Evolutionary conservation across 2,329 filamentous ascomycete species (phyloP).

Genomic region (Dendrostoma leiphaemia): DNA sequence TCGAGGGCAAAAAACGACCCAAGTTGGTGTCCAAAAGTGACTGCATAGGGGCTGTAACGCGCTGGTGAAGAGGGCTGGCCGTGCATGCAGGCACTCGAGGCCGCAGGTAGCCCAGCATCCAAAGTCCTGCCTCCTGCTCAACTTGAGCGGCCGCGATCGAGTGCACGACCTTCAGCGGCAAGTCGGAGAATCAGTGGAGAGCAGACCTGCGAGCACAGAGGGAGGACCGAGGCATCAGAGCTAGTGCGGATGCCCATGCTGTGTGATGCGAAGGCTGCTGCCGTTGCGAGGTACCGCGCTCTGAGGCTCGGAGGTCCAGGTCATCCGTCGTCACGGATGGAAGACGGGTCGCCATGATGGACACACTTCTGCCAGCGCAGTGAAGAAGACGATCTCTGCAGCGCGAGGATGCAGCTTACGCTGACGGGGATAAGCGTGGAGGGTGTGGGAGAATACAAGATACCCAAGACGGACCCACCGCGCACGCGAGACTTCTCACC

Average conservation of each 20-base stretch:
- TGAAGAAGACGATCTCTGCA: neutral
- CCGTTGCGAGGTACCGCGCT: conserved; percentile 18
- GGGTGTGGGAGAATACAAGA: neutral
- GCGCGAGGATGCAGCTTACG: neutral
- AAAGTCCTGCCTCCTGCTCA: conserved; percentile 3
- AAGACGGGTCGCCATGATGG: neutral
- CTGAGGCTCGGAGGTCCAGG: neutral
- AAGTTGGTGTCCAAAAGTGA: conserved; percentile 9
- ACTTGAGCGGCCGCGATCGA: conserved; percentile 10
- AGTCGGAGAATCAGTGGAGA: neutral
- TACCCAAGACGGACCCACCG: conserved; percentile 12
- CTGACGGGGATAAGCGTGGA: conserved; percentile 4
- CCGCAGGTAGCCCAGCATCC: conserved; percentile 10
- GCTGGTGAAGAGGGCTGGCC: conserved; percentile 3
- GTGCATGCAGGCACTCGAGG: conserved; percentile 11
- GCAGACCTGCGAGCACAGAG: conserved; percentile 1
- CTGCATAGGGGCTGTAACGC: conserved; percentile 9
- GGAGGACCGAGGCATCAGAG: neutral
- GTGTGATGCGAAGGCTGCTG: neutral
- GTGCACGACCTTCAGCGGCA: conserved; percentile 5
- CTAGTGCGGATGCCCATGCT: conserved; percentile 6
- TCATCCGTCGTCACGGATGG: neutral
- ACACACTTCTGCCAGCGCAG: conserved; percentile 12
- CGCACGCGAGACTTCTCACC: conserved; percentile 5
- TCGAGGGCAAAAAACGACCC: conserved; percentile 18